Evolutionary conservation across 768 basidiomycete species (phyloP), one percentile per base, ranked within the genome.

Genomic region (Tylopilus subfusipes): DNA sequence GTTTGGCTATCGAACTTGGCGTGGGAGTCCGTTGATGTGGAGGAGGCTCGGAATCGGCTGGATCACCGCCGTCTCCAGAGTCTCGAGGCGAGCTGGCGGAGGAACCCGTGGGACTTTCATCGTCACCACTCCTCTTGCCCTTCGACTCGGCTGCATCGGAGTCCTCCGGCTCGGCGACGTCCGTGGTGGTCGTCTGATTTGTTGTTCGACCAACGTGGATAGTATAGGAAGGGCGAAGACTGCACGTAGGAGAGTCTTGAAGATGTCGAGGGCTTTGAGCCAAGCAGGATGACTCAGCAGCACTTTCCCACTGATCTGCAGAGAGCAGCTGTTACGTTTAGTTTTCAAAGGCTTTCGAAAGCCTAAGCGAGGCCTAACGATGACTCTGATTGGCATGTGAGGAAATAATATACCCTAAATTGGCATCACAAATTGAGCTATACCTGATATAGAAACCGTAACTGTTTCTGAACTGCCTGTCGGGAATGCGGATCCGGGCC

Each of bases 1-100:
- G 90, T 61, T 90, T 92, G 5, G 92, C 85, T 61, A 92, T 87
- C 21, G 87, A 77, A 29, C 80, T 78, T 6, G 73, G 69, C 1
- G 75, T 66, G 25, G 66, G 69, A 21, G 75, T 65, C 10, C 61
- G 61, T 31, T 76, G 61, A 8, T 79, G 65, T 34, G 73, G 53
- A 19, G 78, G 76, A 9, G 78, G 60, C 2, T 72, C 62, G 22
- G 80, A 72, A 47, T 75, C 74, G 6, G 70, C 63, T 12, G 66
- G 63, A 48, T 80, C 78, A 49, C 62, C 65, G 50, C 54, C 63
- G 53, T 74, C 72, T 30, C 72, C 73, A 13, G n/a, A n/a, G n/a
- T n/a, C 74, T 66, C 9, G 78, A 78, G 69, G 60, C 16, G 72
- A 71, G 10, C 63, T 31, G 2, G 62, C 55, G 5, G 74, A 71